These are phyloP conservation scores for Sphagnum fallax DNA, from an alignment of 228 moss, liverwort and hornwort species.

Conservation along the genomic window DNA sequence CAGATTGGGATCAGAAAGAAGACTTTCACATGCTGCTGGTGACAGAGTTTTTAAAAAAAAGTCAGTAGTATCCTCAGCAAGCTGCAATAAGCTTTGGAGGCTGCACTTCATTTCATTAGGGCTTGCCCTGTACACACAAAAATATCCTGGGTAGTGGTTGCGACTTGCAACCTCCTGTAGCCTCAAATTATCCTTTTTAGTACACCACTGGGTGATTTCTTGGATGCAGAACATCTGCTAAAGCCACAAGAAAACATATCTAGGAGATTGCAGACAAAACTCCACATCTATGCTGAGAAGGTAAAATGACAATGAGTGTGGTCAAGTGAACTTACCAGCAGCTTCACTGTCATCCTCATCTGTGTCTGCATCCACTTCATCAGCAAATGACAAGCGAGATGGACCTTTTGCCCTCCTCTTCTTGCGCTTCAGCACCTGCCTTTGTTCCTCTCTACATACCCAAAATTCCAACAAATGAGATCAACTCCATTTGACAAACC, in stretches of 20 bases:
- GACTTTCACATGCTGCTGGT: too few species aligned
- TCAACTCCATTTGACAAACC: neutral
- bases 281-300: too few species aligned
- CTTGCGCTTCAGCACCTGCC: conserved; percentile 82
- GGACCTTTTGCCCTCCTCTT: conserved; percentile 93
- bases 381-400: conserved; percentile 79
- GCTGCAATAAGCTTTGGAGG: neutral
- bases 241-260: too few species aligned
- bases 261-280: too few species aligned
- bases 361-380: conserved; percentile 66
- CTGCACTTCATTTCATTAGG: neutral
- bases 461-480: neutral
- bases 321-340: conserved; percentile 26
- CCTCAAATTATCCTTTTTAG: too few species aligned
- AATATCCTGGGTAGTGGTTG: neutral
- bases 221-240: too few species aligned
- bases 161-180: too few species aligned
- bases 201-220: too few species aligned
- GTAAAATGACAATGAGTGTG: too few species aligned
- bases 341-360: conserved; percentile 51
- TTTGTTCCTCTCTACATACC: conserved; percentile 69
- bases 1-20: too few species aligned
- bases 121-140: neutral
- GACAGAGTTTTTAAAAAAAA: too few species aligned
- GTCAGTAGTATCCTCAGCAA: neutral